A percentile compares a stretch with the other conserved stretches of the same genome.
phyloP scores from a whole-genome alignment of 2,329 filamentous ascomycete genomes.

The Exophiala aquamarina region DNA sequence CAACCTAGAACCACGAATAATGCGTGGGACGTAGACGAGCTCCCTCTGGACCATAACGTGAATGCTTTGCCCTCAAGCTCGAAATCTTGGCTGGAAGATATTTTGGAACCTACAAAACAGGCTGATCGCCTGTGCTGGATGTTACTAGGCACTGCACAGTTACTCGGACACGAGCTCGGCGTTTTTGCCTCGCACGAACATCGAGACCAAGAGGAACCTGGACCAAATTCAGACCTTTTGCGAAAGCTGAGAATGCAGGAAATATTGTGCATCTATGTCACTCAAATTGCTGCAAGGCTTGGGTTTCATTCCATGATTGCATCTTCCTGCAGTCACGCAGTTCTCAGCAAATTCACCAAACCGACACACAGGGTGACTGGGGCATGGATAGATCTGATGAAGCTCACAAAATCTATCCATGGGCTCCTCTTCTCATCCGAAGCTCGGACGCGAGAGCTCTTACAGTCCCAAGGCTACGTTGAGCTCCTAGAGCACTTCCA shows the following conservation, averaged over 20 bases:
- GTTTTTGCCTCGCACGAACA: slow-evolving; percentile 47
- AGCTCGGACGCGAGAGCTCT: slow-evolving; percentile 38
- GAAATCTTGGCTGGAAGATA: no score
- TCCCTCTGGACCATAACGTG: no score
- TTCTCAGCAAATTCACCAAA: slow-evolving; percentile 37
- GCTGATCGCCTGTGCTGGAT: slow-evolving; percentile 6
- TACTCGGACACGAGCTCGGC: slow-evolving; percentile 40
- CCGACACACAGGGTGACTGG: slow-evolving; percentile 33
- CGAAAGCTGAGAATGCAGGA: no score
- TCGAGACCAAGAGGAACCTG: slow-evolving; percentile 5
- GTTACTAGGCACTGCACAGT: background rate
- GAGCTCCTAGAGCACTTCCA: slow-evolving; percentile 49
- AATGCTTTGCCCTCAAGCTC: background rate
- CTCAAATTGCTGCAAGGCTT: slow-evolving; percentile 52
- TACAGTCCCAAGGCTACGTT: slow-evolving; percentile 51
- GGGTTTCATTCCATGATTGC: slow-evolving; percentile 48
- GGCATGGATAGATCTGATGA: slow-evolving; percentile 52
- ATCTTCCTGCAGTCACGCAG: slow-evolving; percentile 48
- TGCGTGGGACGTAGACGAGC: slow-evolving; percentile 51
- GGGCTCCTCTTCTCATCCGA: slow-evolving; percentile 54
- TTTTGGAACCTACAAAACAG: slow-evolving; percentile 24
- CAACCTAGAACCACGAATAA: slow-evolving; percentile 43
- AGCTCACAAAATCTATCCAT: slow-evolving; percentile 52
- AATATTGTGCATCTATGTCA: slow-evolving; percentile 50
- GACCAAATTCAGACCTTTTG: slow-evolving; percentile 33